Conservation (phyloP, 768 basidiomycete species). For the Mycena filopes region DNA sequence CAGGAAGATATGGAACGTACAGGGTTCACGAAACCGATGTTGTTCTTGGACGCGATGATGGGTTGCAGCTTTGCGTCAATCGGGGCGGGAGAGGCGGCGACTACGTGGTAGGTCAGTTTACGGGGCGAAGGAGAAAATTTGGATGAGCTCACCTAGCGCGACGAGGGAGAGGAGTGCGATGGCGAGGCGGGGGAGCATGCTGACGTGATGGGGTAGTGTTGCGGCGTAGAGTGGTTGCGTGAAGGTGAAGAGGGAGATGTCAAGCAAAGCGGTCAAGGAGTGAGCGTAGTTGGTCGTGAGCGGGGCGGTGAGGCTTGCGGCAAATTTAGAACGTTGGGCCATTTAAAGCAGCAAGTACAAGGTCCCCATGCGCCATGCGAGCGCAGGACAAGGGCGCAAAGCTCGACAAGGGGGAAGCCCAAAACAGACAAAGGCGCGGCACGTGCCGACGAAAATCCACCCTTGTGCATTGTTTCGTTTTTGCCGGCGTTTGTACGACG, state of each 20-base stretch:
- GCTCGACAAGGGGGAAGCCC: slow-evolving; percentile 9
- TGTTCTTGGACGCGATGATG: slow-evolving; percentile 40
- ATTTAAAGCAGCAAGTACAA: slow-evolving; percentile 26
- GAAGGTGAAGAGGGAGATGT: slow-evolving; percentile 18
- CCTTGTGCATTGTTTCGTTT: slow-evolving; percentile 9
- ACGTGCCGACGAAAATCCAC: slow-evolving; percentile 12
- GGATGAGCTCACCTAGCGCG: slow-evolving; percentile 11
- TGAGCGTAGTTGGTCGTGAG: slow-evolving; percentile 7
- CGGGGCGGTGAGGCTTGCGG: not conserved
- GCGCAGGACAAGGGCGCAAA: not conserved
- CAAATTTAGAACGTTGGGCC: slow-evolving; percentile 8
- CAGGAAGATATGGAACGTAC: slow-evolving; percentile 8
- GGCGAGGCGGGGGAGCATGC: slow-evolving; percentile 20
- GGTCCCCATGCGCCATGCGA: not conserved
- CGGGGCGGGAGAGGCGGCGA: slow-evolving; percentile 32
- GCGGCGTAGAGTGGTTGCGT: not conserved
- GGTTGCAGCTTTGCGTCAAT: slow-evolving; percentile 39
- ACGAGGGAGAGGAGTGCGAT: slow-evolving; percentile 15
- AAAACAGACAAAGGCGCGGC: slow-evolving; percentile 16
- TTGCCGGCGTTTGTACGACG: not conserved
- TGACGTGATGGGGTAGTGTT: not conserved
- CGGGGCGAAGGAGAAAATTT: no score
- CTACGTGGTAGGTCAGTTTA: slow-evolving; percentile 4
- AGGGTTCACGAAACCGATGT: slow-evolving; percentile 36
- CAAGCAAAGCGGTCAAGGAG: slow-evolving; percentile 18